A percentile compares a stretch with the other conserved stretches of the same genome.
Evolutionary conservation across 257 asterid genomes (phyloP).

Genomic region (Fraxinus quadrangulata): DNA sequence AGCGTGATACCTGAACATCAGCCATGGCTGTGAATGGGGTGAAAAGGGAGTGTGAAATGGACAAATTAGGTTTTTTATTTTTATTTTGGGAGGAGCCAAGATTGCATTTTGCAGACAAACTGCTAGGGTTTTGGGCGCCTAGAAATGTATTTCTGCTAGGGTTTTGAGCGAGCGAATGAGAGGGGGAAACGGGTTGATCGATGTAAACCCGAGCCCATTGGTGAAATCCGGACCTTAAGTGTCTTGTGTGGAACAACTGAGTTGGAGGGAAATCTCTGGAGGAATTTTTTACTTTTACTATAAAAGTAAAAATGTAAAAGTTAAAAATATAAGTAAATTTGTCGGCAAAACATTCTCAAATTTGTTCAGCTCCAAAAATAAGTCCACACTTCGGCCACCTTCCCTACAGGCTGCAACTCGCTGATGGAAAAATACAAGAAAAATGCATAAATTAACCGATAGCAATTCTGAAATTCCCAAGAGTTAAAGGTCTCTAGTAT

Average conservation of each 20-base stretch:
- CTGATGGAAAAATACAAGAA: neutral
- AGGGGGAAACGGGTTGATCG: neutral
- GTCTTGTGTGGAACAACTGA: neutral
- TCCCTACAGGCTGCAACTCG: neutral
- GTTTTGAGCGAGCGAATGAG: neutral
- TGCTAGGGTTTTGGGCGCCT: slow-evolving; percentile 34
- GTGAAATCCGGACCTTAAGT: neutral
- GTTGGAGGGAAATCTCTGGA: neutral
- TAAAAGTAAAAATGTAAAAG: no score
- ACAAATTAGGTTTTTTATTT: neutral
- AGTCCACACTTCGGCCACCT: neutral
- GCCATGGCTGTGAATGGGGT: slow-evolving; percentile 55
- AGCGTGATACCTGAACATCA: slow-evolving; percentile 51
- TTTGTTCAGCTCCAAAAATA: neutral
- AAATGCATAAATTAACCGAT: neutral
- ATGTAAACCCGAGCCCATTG: neutral
- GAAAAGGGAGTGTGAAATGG: slow-evolving; percentile 13
- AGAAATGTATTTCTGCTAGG: neutral
- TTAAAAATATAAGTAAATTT: neutral
- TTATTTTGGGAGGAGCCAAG: neutral
- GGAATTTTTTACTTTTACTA: no score
- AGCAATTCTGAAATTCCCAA: neutral
- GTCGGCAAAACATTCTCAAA: neutral
- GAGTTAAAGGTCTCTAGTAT: neutral
- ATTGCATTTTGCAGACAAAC: no score